A percentile compares a stretch with the other conserved stretches of the same genome.
These are phyloP conservation scores for Hemileia vastatrix DNA, from an alignment of 1,284 basidiomycete species.

Conservation along the genomic window DNA sequence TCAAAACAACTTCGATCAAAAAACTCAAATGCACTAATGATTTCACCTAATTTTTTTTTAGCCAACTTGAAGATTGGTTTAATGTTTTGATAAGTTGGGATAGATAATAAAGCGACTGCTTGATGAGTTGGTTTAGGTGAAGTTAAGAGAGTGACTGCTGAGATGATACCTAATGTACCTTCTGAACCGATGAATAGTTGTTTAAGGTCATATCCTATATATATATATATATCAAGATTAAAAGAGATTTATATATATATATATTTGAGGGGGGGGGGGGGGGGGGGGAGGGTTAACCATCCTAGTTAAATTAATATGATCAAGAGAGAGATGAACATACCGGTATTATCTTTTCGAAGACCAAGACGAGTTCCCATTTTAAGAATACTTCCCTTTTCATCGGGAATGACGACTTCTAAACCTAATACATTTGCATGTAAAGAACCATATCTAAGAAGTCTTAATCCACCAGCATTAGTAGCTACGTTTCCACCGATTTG, in stretches of 20 bases:
- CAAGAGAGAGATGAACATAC: too few relatives aligned
- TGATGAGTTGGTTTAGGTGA: constrained; percentile 64
- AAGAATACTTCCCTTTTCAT: constrained; percentile 71
- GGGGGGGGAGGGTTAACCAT: too few relatives aligned
- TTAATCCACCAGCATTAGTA: constrained; percentile 92
- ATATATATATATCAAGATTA: too few relatives aligned
- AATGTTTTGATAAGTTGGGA: constrained; percentile 51
- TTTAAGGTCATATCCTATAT: constrained; percentile 87
- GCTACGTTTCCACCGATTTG: constrained; percentile 97
- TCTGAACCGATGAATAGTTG: constrained; percentile 98
- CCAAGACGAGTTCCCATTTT: constrained; percentile 51
- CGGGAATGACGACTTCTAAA: constrained; percentile 91
- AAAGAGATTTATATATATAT: too few relatives aligned
- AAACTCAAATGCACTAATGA: constrained; percentile 95
- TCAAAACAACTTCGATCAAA: constrained; percentile 83
- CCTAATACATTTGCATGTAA: constrained; percentile 91
- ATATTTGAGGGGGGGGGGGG: too few relatives aligned
- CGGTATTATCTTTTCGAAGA: constrained; percentile 95
- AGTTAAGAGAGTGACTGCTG: constrained; percentile 89
- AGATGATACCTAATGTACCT: constrained; percentile 89
- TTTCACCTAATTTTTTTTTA: constrained; percentile 72
- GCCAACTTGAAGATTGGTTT: constrained; percentile 52
- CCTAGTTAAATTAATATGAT: too few relatives aligned
- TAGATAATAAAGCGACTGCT: constrained; percentile 53
- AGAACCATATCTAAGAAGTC: constrained; percentile 87